These are phyloP conservation scores for Aphanomyces euteiches DNA, from an alignment of 352 stramenopile genomes.

Conservation along the genomic window DNA sequence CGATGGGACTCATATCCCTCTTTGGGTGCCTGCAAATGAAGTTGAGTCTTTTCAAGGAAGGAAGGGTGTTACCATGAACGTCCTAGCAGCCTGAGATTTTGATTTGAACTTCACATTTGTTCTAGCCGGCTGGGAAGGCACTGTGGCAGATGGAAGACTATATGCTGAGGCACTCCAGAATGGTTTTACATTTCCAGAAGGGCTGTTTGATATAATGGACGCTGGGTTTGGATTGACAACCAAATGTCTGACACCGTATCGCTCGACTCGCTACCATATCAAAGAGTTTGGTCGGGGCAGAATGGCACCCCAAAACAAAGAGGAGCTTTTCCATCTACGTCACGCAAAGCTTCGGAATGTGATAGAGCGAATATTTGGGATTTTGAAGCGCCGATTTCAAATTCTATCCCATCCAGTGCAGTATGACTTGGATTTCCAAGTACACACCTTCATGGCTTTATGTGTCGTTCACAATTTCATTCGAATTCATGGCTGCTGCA, in stretches of 20 bases:
- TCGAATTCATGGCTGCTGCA: not conserved
- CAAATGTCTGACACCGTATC: not conserved
- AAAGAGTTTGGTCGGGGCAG: slow-evolving; percentile 29
- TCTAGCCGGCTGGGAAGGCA: slow-evolving; percentile 24
- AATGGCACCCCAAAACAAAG: slow-evolving; percentile 18
- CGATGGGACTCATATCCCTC: slow-evolving; percentile 7
- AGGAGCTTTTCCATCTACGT: slow-evolving; percentile 30
- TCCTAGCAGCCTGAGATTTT: slow-evolving; percentile 18
- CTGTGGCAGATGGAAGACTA: slow-evolving; percentile 12
- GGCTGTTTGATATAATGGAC: slow-evolving; percentile 4
- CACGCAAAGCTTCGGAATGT: slow-evolving; percentile 29
- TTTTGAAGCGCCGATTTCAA: not conserved
- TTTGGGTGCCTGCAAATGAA: not conserved
- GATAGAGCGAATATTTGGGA: slow-evolving; percentile 30
- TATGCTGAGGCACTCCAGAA: slow-evolving; percentile 11
- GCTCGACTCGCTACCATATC: slow-evolving; percentile 28
- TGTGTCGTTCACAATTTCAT: slow-evolving; percentile 6
- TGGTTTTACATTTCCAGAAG: not conserved
- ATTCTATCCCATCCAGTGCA: not conserved
- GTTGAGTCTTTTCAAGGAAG: slow-evolving; percentile 13
- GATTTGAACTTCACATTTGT: slow-evolving; percentile 27
- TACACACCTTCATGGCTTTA: not conserved
- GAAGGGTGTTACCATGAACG: slow-evolving; percentile 28
- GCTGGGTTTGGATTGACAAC: slow-evolving; percentile 6
- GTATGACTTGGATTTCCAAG: not conserved